These are phyloP conservation scores for Phytopythium boreale DNA, from an alignment of 352 stramenopile species.

Conservation along the genomic window DNA sequence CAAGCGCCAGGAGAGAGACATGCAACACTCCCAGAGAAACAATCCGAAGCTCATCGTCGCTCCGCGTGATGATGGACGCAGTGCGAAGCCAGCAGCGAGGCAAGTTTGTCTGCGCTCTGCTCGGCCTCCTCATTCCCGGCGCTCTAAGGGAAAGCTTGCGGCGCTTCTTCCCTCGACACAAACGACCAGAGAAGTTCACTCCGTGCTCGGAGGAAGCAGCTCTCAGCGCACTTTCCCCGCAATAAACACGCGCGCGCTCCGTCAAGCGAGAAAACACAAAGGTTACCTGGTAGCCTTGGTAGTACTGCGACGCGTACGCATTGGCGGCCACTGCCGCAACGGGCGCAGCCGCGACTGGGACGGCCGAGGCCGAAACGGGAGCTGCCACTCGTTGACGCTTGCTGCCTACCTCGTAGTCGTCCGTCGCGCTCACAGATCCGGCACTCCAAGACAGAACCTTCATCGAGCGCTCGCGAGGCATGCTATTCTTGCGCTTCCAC, in stretches of 20 bases:
- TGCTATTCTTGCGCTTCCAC: conserved; percentile 65
- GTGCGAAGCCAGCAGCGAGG: not conserved
- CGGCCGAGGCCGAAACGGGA: conserved; percentile 15
- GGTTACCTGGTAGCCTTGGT: conserved; percentile 80
- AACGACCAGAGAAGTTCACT: conserved; percentile 10
- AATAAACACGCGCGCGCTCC: not conserved
- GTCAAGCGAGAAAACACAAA: conserved; percentile 18
- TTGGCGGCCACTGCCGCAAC: conserved; percentile 24
- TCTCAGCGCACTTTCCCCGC: not conserved
- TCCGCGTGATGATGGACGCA: not conserved
- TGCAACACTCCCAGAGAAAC: not conserved
- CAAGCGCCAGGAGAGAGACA: conserved; percentile 4
- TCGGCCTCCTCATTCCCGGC: not conserved
- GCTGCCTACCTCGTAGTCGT: conserved; percentile 34
- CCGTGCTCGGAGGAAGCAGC: conserved; percentile 11
- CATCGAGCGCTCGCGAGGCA: conserved; percentile 47
- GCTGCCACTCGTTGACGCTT: conserved; percentile 58
- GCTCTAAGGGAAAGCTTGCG: conserved; percentile 5
- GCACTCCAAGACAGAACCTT: conserved; percentile 57
- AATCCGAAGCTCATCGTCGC: not conserved
- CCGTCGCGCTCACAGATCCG: conserved; percentile 13
- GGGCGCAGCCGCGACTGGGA: conserved; percentile 14
- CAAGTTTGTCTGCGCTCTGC: conserved; percentile 4
- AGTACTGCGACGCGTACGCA: conserved; percentile 50
- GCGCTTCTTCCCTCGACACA: conserved; percentile 5